phyloP scores from a whole-genome alignment of 2,329 filamentous ascomycete species.

The Colletotrichum sansevieriae region DNA sequence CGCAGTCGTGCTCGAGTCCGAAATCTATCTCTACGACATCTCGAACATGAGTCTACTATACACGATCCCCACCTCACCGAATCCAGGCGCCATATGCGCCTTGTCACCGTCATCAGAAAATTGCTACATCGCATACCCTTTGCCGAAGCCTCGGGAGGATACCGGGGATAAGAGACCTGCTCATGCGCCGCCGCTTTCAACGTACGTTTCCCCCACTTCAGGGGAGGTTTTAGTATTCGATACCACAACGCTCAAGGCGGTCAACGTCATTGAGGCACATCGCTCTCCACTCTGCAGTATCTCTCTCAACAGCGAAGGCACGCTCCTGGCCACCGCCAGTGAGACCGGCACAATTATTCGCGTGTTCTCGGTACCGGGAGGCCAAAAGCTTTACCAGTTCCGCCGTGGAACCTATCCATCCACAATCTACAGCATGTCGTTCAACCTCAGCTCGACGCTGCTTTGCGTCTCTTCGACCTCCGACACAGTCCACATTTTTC shows the following conservation, averaged over 20 bases:
- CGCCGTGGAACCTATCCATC: conserved; percentile 94
- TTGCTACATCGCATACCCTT: conserved; percentile 94
- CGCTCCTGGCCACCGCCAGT: conserved; percentile 90
- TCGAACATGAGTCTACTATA: conserved; percentile 97
- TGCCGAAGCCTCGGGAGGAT: conserved; percentile 79
- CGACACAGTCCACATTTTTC: conserved; percentile 97
- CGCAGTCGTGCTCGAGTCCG: conserved; percentile 92
- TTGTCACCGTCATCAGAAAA: conserved; percentile 95
- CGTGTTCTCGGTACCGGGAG: conserved; percentile 91
- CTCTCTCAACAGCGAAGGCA: conserved; percentile 92
- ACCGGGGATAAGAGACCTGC: conserved; percentile 72
- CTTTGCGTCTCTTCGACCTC: conserved; percentile 96
- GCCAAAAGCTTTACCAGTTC: conserved; percentile 96
- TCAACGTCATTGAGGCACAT: conserved; percentile 96
- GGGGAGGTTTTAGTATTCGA: conserved; percentile 96
- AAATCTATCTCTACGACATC: conserved; percentile 98
- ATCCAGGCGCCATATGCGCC: conserved; percentile 90
- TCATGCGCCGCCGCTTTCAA: conserved; percentile 85
- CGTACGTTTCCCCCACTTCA: conserved; percentile 85
- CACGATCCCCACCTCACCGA: conserved; percentile 94
- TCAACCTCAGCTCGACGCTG: conserved; percentile 93
- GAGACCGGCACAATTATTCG: conserved; percentile 98
- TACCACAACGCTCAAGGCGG: conserved; percentile 86
- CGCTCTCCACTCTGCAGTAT: conserved; percentile 91
- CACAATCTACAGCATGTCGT: conserved; percentile 98